These are phyloP conservation scores for Verticillium longisporum DNA, from an alignment of 2,329 filamentous ascomycete genomes.

Conservation along the genomic window DNA sequence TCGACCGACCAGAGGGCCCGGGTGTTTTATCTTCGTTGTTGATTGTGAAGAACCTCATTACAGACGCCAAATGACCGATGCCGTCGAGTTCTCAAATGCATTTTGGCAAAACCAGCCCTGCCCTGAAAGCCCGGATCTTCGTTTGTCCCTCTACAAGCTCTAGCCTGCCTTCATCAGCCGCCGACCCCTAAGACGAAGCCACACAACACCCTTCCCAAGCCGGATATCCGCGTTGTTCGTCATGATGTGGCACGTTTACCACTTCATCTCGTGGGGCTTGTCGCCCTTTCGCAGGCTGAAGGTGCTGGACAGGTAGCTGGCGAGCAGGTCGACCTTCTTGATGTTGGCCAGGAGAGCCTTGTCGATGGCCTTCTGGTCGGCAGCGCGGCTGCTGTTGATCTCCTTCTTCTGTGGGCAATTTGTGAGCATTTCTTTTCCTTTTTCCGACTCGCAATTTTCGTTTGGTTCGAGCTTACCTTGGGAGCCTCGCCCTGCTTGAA, in stretches of 20 bases:
- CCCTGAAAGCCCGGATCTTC: slow-evolving; percentile 9
- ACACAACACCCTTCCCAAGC: slow-evolving; percentile 2
- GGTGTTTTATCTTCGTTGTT: slow-evolving; percentile 2
- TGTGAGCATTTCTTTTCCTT: slow-evolving; percentile 14
- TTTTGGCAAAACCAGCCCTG: slow-evolving; percentile 52
- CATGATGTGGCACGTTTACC: slow-evolving; percentile 54
- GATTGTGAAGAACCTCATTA: slow-evolving; percentile 52
- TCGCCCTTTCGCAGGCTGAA: slow-evolving; percentile 99
- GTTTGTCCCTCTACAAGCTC: not conserved
- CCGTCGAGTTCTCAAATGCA: slow-evolving; percentile 60
- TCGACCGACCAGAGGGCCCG: not conserved
- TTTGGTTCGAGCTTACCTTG: slow-evolving; percentile 57
- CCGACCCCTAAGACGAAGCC: slow-evolving; percentile 3
- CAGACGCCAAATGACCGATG: slow-evolving; percentile 58
- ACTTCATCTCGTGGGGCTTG: slow-evolving; percentile 99
- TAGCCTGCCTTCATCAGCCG: slow-evolving; percentile 5
- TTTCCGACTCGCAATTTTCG: too few species aligned
- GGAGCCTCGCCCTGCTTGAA: slow-evolving; percentile 99
- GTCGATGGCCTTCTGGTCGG: slow-evolving; percentile 98
- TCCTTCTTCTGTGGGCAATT: slow-evolving; percentile 77
- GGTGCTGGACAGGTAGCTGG: slow-evolving; percentile 87
- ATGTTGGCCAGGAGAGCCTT: slow-evolving; percentile 91
- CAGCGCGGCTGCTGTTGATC: slow-evolving; percentile 82
- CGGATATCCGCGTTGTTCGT: slow-evolving; percentile 12
- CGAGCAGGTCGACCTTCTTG: slow-evolving; percentile 96